phyloP scores from a whole-genome alignment of 345 rosid species.

The Bruguiera parviflora region DNA sequence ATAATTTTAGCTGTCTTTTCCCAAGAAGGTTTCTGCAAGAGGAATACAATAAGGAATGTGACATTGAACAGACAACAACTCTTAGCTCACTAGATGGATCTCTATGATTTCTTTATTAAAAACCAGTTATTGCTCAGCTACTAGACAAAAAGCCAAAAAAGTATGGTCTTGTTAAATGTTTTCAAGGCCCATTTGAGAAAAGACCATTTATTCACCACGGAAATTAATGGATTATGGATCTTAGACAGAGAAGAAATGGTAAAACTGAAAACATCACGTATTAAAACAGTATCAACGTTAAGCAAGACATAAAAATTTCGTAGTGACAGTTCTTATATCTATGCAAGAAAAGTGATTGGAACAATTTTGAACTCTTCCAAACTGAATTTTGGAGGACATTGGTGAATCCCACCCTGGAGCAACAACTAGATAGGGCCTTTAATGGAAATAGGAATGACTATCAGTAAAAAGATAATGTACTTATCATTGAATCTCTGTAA shows the following conservation, averaged over 20 bases:
- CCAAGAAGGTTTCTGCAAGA: constrained; percentile 93
- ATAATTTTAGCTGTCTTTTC: constrained; percentile 86
- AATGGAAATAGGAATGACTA: background rate
- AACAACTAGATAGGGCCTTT: too few relatives aligned
- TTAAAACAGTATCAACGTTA: too few relatives aligned
- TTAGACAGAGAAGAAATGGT: too few relatives aligned
- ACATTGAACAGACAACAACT: background rate
- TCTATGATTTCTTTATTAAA: background rate
- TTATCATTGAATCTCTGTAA: background rate
- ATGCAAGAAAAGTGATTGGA: too few relatives aligned
- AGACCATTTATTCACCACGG: too few relatives aligned
- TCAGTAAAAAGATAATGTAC: background rate
- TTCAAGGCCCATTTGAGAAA: background rate
- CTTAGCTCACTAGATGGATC: background rate
- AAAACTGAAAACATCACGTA: too few relatives aligned
- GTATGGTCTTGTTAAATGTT: background rate
- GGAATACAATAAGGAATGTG: constrained; percentile 13
- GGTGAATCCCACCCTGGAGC: too few relatives aligned
- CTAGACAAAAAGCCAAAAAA: background rate
- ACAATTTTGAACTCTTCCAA: too few relatives aligned
- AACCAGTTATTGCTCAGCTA: background rate
- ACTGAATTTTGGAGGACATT: too few relatives aligned
- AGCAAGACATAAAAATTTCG: too few relatives aligned
- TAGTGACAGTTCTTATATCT: too few relatives aligned
- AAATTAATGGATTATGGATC: too few relatives aligned